These are phyloP conservation scores for Pseudozyma sp. DNA, from an alignment of 1,284 basidiomycete species.

Conservation along the genomic window DNA sequence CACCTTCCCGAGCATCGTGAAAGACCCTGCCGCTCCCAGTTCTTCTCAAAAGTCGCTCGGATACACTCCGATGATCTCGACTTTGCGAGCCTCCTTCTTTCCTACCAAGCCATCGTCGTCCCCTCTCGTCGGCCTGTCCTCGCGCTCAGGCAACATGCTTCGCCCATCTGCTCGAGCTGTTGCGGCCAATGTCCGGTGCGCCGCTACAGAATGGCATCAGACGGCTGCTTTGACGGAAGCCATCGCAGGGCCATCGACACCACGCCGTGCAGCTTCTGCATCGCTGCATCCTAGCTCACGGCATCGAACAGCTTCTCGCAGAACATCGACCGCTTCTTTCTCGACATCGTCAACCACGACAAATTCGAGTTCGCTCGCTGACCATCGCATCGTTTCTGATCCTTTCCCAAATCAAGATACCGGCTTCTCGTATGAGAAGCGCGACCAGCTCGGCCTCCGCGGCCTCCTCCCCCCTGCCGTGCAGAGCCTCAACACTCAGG, in stretches of 20 bases:
- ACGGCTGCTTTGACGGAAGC: constrained; percentile 2
- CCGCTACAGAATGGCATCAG: constrained; percentile 12
- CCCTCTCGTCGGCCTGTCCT: not conserved
- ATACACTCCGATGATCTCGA: not conserved
- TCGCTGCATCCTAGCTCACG: not conserved
- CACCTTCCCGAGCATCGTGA: not conserved
- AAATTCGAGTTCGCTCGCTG: constrained; percentile 24
- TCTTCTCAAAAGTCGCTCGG: not conserved
- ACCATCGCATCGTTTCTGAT: constrained; percentile 43
- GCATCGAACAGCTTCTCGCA: constrained; percentile 12
- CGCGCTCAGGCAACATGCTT: constrained; percentile 13
- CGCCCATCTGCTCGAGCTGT: constrained; percentile 19
- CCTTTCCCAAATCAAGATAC: constrained; percentile 69
- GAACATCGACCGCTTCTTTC: constrained; percentile 12
- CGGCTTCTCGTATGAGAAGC: constrained; percentile 77
- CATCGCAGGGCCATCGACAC: constrained; percentile 11
- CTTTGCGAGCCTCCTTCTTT: not conserved
- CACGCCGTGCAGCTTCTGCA: constrained; percentile 3
- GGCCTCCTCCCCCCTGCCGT: constrained; percentile 78
- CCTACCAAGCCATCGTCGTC: not conserved
- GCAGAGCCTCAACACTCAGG: constrained; percentile 72
- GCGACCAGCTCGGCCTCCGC: constrained; percentile 77
- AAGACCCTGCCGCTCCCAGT: not conserved
- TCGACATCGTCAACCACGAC: constrained; percentile 17
- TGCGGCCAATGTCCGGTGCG: constrained; percentile 16